phyloP scores from a whole-genome alignment of 1,284 basidiomycete genomes.

The Ceratobasidium sp. region DNA sequence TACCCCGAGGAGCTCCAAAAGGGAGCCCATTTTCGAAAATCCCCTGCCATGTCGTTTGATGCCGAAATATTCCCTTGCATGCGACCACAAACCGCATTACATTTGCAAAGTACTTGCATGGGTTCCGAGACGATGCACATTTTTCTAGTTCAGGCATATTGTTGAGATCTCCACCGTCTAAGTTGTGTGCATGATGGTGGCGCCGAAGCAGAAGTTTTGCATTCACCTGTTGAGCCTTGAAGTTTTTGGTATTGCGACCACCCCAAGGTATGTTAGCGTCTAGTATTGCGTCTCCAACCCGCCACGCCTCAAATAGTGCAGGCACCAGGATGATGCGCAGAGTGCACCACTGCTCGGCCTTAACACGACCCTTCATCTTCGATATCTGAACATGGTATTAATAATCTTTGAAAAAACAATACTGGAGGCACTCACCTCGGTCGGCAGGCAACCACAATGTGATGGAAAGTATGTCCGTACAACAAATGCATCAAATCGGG shows the following conservation, averaged over 20 bases:
- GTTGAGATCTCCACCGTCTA: background rate
- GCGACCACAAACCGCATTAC: conserved; percentile 26
- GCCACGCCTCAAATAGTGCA: conserved; percentile 7
- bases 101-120: background rate
- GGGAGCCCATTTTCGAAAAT: too few relatives aligned
- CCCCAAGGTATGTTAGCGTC: background rate
- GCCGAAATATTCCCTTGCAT: background rate
- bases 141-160: background rate
- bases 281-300: background rate
- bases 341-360: conserved; percentile 7
- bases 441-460: background rate
- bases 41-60: too few relatives aligned
- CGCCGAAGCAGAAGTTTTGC: background rate
- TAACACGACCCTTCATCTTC: background rate
- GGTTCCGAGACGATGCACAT: conserved; percentile 11
- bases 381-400: background rate
- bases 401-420: background rate
- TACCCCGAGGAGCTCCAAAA: too few relatives aligned
- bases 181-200: background rate
- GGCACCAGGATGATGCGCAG: background rate
- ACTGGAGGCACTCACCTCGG: background rate
- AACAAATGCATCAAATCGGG: background rate
- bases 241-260: background rate
- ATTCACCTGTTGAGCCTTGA: background rate
- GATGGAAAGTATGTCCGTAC: conserved; percentile 13